Conservation (phyloP, 1,284 basidiomycete genomes). For the Cerrena zonata region DNA sequence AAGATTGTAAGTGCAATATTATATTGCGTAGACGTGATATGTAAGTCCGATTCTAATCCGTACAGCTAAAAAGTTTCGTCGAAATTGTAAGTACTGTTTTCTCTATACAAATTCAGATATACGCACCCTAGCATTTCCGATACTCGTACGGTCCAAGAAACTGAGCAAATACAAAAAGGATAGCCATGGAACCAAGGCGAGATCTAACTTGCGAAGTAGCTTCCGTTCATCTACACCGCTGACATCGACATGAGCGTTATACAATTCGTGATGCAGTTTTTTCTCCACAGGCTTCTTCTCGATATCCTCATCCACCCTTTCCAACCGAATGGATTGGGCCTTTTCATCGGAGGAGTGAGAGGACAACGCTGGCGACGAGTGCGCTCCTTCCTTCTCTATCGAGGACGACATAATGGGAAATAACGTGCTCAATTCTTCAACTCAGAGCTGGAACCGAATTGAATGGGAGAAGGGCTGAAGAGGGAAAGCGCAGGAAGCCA, state of each 20-base stretch:
- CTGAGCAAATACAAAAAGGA: slow-evolving; percentile 70
- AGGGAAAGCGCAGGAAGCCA: background rate
- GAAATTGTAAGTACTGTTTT: too few species aligned
- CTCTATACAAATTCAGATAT: too few species aligned
- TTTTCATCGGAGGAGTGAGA: slow-evolving; percentile 21
- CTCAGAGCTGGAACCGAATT: background rate
- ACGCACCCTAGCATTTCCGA: slow-evolving; percentile 71
- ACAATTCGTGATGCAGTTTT: slow-evolving; percentile 25
- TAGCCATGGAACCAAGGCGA: slow-evolving; percentile 61
- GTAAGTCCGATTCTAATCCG: slow-evolving; percentile 45
- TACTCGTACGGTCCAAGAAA: slow-evolving; percentile 73
- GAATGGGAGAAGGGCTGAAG: background rate
- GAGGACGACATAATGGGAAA: slow-evolving; percentile 4
- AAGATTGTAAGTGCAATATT: slow-evolving; percentile 58
- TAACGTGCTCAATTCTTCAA: background rate
- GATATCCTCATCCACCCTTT: slow-evolving; percentile 6
- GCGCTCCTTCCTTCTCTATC: background rate
- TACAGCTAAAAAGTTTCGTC: slow-evolving; percentile 56
- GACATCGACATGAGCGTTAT: slow-evolving; percentile 48
- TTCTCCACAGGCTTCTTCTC: too few species aligned
- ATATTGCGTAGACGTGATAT: slow-evolving; percentile 60
- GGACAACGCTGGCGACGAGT: slow-evolving; percentile 9
- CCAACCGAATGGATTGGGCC: slow-evolving; percentile 17
- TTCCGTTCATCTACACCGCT: slow-evolving; percentile 57
- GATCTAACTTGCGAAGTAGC: slow-evolving; percentile 61